Evolutionary conservation across 495 filamentous ascomycete species (phyloP), one percentile per base, ranked within the genome.

Genomic region (Hypoxylon cercidicola): DNA sequence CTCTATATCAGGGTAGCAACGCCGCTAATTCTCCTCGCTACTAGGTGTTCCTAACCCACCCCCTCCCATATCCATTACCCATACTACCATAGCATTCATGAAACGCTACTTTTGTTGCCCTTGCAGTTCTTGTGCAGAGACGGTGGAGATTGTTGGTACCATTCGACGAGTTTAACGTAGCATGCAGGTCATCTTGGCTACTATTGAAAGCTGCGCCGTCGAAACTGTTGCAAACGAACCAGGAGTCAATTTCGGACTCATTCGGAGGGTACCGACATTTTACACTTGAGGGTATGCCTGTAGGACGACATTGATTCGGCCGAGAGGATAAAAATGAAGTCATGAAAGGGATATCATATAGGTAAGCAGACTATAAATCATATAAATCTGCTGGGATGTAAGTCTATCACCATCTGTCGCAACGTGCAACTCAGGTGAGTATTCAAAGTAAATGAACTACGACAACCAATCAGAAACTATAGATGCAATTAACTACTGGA

Each of bases 141-240:
- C 50, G 54, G 54, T 61, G 59, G 59, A 43, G 48, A 54, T 62
- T 59, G 23, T 59, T 54, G 32, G 55, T 52, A 13, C 64, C 53
- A 62, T 13, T 55, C 20, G n/a, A 37, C 15, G 40, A 54, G 59
- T 68, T 59, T 15, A 68, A 68, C 64, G 59, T 68, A 68, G 46
- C 64, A 62, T 68, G 25, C 52, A 37, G 46, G 50, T 25, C 40
- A 49, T 55, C 13, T 55, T 25, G n/a, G 45, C n/a, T 57, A 44
- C 51, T 51, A 55, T 52, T 15, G 35, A 37, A 21, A 32, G 23
- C 40, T 11, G 30, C 21, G 45, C 45, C 12, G 5, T 32, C 21
- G 11, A 32, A 52, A 32, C 52, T 18, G 51, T 48, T 47, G 37
- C 45, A 39, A 61, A 66, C 51, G 43, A 55, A 44, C 11, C 19